Evolutionary conservation across 192 early-diverging fungal species (phyloP), one percentile per base, ranked within the genome.

Genomic region (Entomortierella lignicola): DNA sequence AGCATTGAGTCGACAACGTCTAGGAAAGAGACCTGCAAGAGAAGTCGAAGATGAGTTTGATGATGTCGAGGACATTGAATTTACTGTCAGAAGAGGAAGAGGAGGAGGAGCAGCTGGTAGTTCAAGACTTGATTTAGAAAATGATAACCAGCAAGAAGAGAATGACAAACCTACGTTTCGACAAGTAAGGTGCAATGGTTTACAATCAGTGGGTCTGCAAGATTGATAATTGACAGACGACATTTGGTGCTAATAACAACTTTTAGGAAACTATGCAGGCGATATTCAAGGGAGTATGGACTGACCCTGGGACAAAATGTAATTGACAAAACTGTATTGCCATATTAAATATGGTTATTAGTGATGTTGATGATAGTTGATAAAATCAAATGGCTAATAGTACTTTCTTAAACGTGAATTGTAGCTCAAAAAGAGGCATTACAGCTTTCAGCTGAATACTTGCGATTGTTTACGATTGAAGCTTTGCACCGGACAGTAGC

Each of bases 391-490:
- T 50, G 48, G 15, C 43, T 47, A 29, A 62, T 26, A 15, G 55
- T 20, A 6, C 21, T 56, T 64, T 52, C 10, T 21, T 52, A 6
- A 1, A 25, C 26, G 11, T 31, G 21, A 43, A 60, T 8, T 18
- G 8, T 48, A 82, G 81, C 59, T 4, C 63, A 73, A 8, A 82
- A 66, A 30, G 81, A 82, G 8, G 81, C 81, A 3, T 17, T 82
- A 50, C 37, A 71, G 29, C 39, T 82, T 23, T 75, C 81, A 42
- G 55, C 72, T 18, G 81, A 82, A 54, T 73, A 71, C 27, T 29
- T 82, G 41, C 56, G 81, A 5, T 41, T 82, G 29, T 82, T 82
- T 51, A 82, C 81, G 21, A 75, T 82, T 21, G 81, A 82, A 15
- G 81, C 81, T 2, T 30, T 82, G n/a, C 81, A 82, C 42, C 57